Base-by-base conservation (phyloP, 345 rosid species). In the Rhodamnia rubescens region DNA sequence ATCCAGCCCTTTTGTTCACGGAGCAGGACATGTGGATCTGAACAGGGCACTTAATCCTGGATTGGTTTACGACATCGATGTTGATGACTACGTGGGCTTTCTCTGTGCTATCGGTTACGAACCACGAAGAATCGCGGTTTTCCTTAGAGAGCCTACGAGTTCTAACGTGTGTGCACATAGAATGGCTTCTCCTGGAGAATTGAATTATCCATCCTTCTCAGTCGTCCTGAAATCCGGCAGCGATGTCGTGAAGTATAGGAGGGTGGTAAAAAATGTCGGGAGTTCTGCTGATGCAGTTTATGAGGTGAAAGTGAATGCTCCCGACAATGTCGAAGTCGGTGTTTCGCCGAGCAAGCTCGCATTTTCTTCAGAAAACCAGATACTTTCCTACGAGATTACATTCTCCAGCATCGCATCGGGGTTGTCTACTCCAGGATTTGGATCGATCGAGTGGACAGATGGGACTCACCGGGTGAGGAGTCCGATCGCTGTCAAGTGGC, bases 11-110 rank as follows among this genome's bases (percentile, higher is more conserved):
- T 96, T 93, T 55, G 51, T 93, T 85, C 93, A 85, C 2, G 99
- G 99, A 26, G 95, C 98, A 2, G 99, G 99, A 5, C 98, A 96
- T 85, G 98, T 95, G 5, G 95, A 93, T 91, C 99, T 98, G 1
- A 96, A 95, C 81, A 85, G 88, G 82, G 98, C 99, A 32, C 90
- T 95, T 53, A 89, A 93, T 81, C 98, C 98, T 1, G 98, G 98
- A 58, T 92, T 97, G 80, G 90, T 97, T 15, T 96, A 97, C 53
- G 98, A 97, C 84, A 88, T 94, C 16, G 90, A 93, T n/a, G 82
- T 84, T 0, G 83, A 58, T 9, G 93, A 93, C 27, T 95, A 96
- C 27, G 83, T 95, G 0, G 84, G 94, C 1, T 97, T 97, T 89
- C 97, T 97, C 74, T 97, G 98, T 83, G 89, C 98, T 22, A 91